A percentile compares a stretch with the other conserved stretches of the same genome.
These are phyloP conservation scores for Eucalyptus albens DNA, from an alignment of 345 rosid species.

Conservation along the genomic window DNA sequence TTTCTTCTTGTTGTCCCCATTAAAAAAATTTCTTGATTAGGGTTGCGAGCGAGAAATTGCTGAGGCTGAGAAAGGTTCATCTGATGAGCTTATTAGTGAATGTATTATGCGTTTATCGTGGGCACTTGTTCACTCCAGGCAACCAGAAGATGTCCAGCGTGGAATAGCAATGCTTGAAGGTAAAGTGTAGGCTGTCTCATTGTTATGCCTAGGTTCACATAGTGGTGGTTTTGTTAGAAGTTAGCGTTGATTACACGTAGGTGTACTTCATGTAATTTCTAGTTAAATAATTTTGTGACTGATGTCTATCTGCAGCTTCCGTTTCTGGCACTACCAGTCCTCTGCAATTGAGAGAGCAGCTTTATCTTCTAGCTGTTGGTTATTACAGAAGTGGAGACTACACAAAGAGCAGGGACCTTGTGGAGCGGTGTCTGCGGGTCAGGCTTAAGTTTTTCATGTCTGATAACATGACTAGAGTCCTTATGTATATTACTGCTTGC, in stretches of 20 bases:
- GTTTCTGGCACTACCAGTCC: conserved; percentile 21
- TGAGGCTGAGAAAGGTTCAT: conserved; percentile 39
- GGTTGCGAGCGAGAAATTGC: conserved; percentile 68
- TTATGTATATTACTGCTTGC: background rate
- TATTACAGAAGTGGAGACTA: conserved; percentile 59
- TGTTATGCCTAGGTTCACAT: background rate
- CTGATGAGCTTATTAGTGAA: conserved; percentile 35
- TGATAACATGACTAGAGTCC: background rate
- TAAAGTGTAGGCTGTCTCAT: background rate
- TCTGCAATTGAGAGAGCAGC: conserved; percentile 45
- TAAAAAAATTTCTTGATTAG: conserved; percentile 2
- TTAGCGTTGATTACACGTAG: background rate
- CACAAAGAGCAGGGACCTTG: conserved; percentile 62
- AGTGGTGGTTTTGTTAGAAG: background rate
- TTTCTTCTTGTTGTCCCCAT: background rate
- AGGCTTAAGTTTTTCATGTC: background rate
- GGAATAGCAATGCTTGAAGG: conserved; percentile 91
- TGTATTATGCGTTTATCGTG: conserved; percentile 67
- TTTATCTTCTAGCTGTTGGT: conserved; percentile 80
- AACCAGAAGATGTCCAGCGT: conserved; percentile 51
- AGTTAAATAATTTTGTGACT: background rate
- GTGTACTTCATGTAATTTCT: background rate
- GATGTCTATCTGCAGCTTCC: conserved; percentile 17
- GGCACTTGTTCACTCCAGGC: conserved; percentile 80
- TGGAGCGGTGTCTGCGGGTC: conserved; percentile 63